Evolutionary conservation across 2,329 filamentous ascomycete genomes (phyloP), one percentile per base, ranked within the genome.

Genomic region (Ambrosiella xylebori): DNA sequence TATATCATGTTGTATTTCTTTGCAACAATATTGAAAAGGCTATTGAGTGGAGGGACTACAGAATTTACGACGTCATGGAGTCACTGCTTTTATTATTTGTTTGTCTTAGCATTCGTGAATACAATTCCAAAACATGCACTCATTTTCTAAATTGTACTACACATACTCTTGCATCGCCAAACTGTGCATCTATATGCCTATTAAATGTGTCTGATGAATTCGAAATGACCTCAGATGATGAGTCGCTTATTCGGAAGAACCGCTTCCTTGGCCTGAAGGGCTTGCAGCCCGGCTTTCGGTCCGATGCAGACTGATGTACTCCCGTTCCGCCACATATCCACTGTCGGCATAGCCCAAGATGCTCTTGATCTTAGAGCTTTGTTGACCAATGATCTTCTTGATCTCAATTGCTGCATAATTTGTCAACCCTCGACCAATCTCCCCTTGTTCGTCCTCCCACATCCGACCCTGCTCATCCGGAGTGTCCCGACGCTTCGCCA

Each of bases 371-470:
- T 95, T 85, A 5, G 76, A 79, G 66, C 89, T 95, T 67, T 86
- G 82, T 63, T 85, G 75, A 1, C 93, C 93, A 71, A 86, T 88
- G 67, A 98, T 95, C 55, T 86, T 75, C 59, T 75, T 73, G 61
- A 98, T 89, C 70, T 98, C 91, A 0, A 77, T 74, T 1, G 86
- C 82, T n/a, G 86, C 86, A 68, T 97, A 98, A 70, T 97, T 96
- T 59, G 95, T 89, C 54, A 98, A 73, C 3, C 88, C 90, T 40
- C 91, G 77, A 0, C 93, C 93, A 17, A 97, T 86, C 65, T 97
- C 93, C 53, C 74, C 71, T 7, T 79, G 78, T 1, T 68, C 65
- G 61, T 75, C 72, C 61, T 76, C 68, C 75, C 75, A 74, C 64
- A 74, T 63, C 66, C 74, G 75, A 15, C 72, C 71, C 27, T 73